Evolutionary conservation across 2,329 filamentous ascomycete species (phyloP).

Genomic region (Byssochlamys sp.): DNA sequence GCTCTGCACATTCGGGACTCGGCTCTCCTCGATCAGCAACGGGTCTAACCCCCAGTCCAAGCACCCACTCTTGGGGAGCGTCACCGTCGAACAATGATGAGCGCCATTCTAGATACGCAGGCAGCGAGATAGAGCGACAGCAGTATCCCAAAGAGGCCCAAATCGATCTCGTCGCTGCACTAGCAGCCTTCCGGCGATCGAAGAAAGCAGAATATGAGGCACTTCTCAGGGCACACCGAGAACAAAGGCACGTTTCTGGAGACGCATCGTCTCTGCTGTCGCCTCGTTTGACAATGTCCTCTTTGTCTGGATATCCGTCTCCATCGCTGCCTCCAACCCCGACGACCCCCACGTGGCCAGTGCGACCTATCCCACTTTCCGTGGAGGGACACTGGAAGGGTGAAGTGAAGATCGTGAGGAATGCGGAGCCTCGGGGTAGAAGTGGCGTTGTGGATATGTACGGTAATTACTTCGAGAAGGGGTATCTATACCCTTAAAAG

Average conservation of each 20-base stretch:
- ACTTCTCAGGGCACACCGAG: slow-evolving; percentile 16
- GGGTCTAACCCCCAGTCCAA: not conserved
- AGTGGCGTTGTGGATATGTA: slow-evolving; percentile 43
- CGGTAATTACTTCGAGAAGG: slow-evolving; percentile 45
- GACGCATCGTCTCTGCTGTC: slow-evolving; percentile 11
- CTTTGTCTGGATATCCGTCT: not conserved
- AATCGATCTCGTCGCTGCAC: slow-evolving; percentile 45
- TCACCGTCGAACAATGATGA: slow-evolving; percentile 1
- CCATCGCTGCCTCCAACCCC: slow-evolving; percentile 10
- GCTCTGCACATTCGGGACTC: slow-evolving; percentile 8
- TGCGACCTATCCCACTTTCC: slow-evolving; percentile 21
- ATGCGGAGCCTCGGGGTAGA: slow-evolving; percentile 28
- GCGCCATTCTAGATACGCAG: slow-evolving; percentile 1
- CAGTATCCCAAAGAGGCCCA: slow-evolving; percentile 10
- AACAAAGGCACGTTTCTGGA: slow-evolving; percentile 14
- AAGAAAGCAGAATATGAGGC: slow-evolving; percentile 43
- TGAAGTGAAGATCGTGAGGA: slow-evolving; percentile 48
- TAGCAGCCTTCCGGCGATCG: slow-evolving; percentile 46
- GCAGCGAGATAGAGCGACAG: slow-evolving; percentile 6
- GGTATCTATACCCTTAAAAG: slow-evolving; percentile 41
- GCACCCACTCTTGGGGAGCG: not conserved
- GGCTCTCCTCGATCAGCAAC: slow-evolving; percentile 7
- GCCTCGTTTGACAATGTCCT: slow-evolving; percentile 6
- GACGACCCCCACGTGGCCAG: slow-evolving; percentile 2
- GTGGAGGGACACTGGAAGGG: slow-evolving; percentile 53